These are phyloP conservation scores for Nidula microcarpa DNA, from an alignment of 768 basidiomycete genomes.

Conservation along the genomic window DNA sequence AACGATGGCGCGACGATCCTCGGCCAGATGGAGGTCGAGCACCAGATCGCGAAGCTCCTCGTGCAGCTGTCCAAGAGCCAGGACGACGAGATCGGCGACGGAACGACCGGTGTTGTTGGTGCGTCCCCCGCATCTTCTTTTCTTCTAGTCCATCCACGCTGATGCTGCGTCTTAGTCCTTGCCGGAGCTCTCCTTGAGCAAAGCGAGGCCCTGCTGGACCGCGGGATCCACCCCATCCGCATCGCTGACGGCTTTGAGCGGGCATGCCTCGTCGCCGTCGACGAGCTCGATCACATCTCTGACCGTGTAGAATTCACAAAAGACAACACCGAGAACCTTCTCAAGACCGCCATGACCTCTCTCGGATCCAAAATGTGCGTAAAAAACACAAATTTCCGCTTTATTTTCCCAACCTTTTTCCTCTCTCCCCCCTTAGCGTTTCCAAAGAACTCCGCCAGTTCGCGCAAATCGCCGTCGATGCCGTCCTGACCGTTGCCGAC, in stretches of 20 bases:
- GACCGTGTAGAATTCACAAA: slow-evolving; percentile 86
- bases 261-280: slow-evolving; percentile 87
- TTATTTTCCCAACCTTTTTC: slow-evolving; percentile 1
- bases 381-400: too few species aligned
- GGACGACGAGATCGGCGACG: slow-evolving; percentile 99
- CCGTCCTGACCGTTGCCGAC: slow-evolving; percentile 93
- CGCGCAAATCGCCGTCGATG: slow-evolving; percentile 96
- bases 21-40: slow-evolving; percentile 98
- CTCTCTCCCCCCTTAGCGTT: slow-evolving; percentile 51
- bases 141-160: slow-evolving; percentile 1
- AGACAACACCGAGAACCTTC: slow-evolving; percentile 78
- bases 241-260: slow-evolving; percentile 99
- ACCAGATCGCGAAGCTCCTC: slow-evolving; percentile 97
- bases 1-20: slow-evolving; percentile 99
- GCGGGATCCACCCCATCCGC: slow-evolving; percentile 98
- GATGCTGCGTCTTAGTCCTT: slow-evolving; percentile 58
- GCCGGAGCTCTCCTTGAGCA: slow-evolving; percentile 97
- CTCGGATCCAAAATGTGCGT: slow-evolving; percentile 98
- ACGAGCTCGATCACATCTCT: slow-evolving; percentile 86
- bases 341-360: slow-evolving; percentile 95
- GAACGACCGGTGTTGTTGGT: slow-evolving; percentile 99
- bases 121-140: slow-evolving; percentile 27
- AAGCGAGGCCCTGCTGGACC: slow-evolving; percentile 93
- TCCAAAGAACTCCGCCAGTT: slow-evolving; percentile 96
- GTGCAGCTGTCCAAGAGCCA: slow-evolving; percentile 97